Percentiles rank a stretch among this genome's conserved stretches.
Conservation (phyloP, 1,139 yeast species). For the Kodamaea sp. region DNA sequence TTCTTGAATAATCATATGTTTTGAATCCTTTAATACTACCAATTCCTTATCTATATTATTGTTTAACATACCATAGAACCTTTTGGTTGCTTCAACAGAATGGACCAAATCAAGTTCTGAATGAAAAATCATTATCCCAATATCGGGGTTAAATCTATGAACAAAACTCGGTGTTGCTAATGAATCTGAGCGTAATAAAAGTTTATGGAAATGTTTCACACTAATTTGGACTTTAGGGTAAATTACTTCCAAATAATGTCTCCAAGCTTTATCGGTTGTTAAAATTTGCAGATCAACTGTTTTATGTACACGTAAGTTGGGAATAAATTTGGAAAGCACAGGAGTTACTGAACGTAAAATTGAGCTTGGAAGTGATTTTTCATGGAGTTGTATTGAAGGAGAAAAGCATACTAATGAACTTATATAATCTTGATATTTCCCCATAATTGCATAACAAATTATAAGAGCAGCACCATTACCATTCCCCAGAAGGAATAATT, state of each 20-base stretch:
- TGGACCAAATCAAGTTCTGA: constrained; percentile 47
- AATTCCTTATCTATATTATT: constrained; percentile 27
- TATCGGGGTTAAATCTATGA: constrained; percentile 43
- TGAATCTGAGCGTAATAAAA: constrained; percentile 58
- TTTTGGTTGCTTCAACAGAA: constrained; percentile 49
- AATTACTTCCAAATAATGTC: constrained; percentile 33
- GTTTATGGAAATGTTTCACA: constrained; percentile 51
- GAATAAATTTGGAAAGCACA: constrained; percentile 44
- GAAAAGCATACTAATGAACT: constrained; percentile 58
- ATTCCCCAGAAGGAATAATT: constrained; percentile 70
- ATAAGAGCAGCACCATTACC: constrained; percentile 95
- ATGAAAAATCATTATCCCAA: constrained; percentile 26
- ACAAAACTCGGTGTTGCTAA: constrained; percentile 44
- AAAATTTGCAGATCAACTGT: constrained; percentile 52
- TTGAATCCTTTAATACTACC: constrained; percentile 5
- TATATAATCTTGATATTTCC: constrained; percentile 53
- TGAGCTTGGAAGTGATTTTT: constrained; percentile 54
- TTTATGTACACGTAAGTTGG: constrained; percentile 56
- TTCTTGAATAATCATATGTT: constrained; percentile 8
- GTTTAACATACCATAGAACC: constrained; percentile 39
- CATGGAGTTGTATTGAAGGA: constrained; percentile 63
- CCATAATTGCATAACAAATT: constrained; percentile 69
- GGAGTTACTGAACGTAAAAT: constrained; percentile 46
- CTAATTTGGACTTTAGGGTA: constrained; percentile 42
- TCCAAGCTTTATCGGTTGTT: constrained; percentile 52